Evolutionary conservation across 768 basidiomycete genomes (phyloP).

Genomic region (Rhizopogon salebrosus): DNA sequence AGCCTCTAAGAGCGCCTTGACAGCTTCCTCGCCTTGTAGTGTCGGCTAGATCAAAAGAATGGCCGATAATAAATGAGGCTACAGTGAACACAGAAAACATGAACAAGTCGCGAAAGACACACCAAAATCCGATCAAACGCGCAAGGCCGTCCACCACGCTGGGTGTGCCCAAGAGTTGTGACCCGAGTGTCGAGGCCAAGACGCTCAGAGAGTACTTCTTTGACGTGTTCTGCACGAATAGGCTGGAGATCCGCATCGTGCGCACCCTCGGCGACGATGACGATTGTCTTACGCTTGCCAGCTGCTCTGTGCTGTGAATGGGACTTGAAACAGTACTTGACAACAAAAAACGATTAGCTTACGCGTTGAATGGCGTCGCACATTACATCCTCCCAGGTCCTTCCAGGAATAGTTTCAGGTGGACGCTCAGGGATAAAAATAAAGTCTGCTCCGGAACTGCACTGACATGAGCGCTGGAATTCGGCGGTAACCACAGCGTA

Average conservation of each 20-base stretch:
- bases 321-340: background rate
- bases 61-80: background rate
- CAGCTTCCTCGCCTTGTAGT: conserved; percentile 92
- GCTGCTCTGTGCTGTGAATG: conserved; percentile 70
- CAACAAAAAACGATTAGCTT: conserved; percentile 20
- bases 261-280: conserved; percentile 97
- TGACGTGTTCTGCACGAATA: conserved; percentile 90
- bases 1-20: conserved; percentile 80
- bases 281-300: conserved; percentile 97
- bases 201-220: conserved; percentile 78
- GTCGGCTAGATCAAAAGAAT: conserved; percentile 62
- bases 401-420: conserved; percentile 50
- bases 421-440: conserved; percentile 97
- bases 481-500: conserved; percentile 27
- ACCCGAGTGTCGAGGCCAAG: conserved; percentile 94
- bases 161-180: conserved; percentile 95
- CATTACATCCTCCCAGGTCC: conserved; percentile 84
- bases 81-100: background rate
- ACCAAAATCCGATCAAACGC: conserved; percentile 92
- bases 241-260: conserved; percentile 83
- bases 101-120: conserved; percentile 15
- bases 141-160: conserved; percentile 91
- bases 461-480: conserved; percentile 7
- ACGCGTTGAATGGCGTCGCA: conserved; percentile 79
- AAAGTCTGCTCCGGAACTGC: conserved; percentile 88